These are phyloP conservation scores for Periconia digitata DNA, from an alignment of 2,329 filamentous ascomycete genomes.

Conservation along the genomic window DNA sequence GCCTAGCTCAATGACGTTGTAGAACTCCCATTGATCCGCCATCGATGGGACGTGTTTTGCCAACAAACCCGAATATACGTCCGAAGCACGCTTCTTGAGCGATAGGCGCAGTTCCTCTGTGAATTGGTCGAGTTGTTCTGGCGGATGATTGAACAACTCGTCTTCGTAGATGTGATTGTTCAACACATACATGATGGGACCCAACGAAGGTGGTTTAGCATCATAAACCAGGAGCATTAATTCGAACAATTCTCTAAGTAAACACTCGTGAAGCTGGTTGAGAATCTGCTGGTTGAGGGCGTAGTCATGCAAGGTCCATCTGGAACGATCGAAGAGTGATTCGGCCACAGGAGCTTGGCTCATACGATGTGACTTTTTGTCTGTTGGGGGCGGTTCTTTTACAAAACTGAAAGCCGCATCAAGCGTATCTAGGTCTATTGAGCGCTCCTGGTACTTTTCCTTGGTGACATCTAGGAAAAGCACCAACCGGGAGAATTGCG, in stretches of 20 bases:
- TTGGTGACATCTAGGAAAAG: constrained; percentile 81
- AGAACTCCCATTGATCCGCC: constrained; percentile 85
- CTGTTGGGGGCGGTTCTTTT: constrained; percentile 69
- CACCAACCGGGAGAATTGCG: constrained; percentile 76
- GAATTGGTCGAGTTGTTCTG: constrained; percentile 73
- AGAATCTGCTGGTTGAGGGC: constrained; percentile 73
- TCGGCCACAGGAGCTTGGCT: constrained; percentile 40
- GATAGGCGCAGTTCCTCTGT: constrained; percentile 70
- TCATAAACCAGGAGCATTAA: constrained; percentile 89
- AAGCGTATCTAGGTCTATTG: constrained; percentile 77
- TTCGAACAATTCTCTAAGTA: constrained; percentile 85
- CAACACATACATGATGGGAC: constrained; percentile 76
- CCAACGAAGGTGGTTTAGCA: constrained; percentile 78
- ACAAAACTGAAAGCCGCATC: constrained; percentile 81
- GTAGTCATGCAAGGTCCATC: constrained; percentile 54
- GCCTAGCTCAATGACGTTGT: constrained; percentile 84
- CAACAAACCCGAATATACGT: constrained; percentile 78
- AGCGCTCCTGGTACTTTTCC: constrained; percentile 81
- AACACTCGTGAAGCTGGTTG: constrained; percentile 72
- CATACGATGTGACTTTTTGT: constrained; percentile 61
- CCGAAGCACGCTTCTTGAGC: constrained; percentile 71
- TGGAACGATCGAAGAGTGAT: constrained; percentile 51
- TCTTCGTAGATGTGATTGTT: constrained; percentile 82
- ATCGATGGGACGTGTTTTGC: constrained; percentile 77
- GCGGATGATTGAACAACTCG: constrained; percentile 69